These are phyloP conservation scores for Tylopilus rubrobrunneus DNA, from an alignment of 768 basidiomycete species.

Conservation along the genomic window DNA sequence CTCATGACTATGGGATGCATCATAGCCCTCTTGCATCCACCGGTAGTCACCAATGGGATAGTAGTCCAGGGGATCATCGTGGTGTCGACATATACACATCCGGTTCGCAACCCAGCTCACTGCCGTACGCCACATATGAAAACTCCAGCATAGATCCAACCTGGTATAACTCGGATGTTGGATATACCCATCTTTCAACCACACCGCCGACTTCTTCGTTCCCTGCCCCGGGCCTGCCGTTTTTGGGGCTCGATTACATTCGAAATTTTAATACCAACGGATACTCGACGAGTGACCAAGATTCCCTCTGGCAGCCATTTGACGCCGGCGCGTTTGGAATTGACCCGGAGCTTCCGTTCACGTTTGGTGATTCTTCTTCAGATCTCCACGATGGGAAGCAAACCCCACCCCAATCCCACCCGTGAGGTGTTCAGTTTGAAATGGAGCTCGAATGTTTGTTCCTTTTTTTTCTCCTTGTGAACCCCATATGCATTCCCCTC, in stretches of 20 bases:
- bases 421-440: conserved; percentile 12
- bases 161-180: conserved; percentile 37
- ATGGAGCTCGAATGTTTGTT: not conserved
- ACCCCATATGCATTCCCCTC: conserved; percentile 13
- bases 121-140: conserved; percentile 45
- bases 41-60: conserved; percentile 42
- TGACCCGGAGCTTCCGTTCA: conserved; percentile 77
- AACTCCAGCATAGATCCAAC: conserved; percentile 39
- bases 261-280: conserved; percentile 64
- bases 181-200: conserved; percentile 45
- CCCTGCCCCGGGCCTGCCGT: conserved; percentile 72
- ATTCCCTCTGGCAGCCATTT: conserved; percentile 54
- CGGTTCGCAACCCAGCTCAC: conserved; percentile 29
- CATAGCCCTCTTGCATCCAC: conserved; percentile 29
- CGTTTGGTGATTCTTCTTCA: conserved; percentile 36
- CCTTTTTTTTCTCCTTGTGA: conserved; percentile 8
- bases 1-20: conserved; percentile 50
- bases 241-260: conserved; percentile 80
- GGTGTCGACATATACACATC: conserved; percentile 44
- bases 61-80: conserved; percentile 36
- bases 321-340: conserved; percentile 71
- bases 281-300: conserved; percentile 35
- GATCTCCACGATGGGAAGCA: conserved; percentile 30
- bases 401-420: conserved; percentile 23
- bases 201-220: conserved; percentile 64